These are phyloP conservation scores for Naegleria lovaniensis DNA, from an alignment of 208 protist genomes.

Conservation along the genomic window DNA sequence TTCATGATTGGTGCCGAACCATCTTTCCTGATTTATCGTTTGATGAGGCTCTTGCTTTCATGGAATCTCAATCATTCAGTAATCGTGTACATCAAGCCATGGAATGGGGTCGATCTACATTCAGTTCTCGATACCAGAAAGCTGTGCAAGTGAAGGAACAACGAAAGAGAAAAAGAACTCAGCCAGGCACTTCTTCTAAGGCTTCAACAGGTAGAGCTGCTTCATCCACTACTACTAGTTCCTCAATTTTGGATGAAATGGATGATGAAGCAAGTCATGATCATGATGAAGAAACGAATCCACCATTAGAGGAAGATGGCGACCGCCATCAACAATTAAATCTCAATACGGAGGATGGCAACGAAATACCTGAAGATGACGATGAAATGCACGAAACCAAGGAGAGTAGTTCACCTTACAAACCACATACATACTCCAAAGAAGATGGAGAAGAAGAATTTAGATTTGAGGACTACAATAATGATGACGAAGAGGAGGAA, in stretches of 20 bases:
- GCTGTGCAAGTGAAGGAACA: background rate
- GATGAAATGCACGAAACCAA: too few relatives aligned
- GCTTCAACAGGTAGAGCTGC: too few relatives aligned
- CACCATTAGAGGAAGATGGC: too few relatives aligned
- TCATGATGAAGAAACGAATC: background rate
- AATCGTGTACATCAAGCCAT: background rate
- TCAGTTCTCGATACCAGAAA: background rate
- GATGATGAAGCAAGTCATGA: background rate
- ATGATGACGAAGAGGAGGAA: background rate
- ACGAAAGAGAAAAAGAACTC: constrained; percentile 1
- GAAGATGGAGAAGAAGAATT: constrained; percentile 16
- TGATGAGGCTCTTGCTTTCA: background rate
- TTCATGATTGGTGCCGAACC: background rate
- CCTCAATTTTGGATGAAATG: too few relatives aligned
- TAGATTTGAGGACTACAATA: background rate
- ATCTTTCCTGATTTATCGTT: background rate
- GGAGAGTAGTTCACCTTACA: background rate
- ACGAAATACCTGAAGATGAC: background rate
- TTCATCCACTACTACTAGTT: background rate
- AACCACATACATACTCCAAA: background rate
- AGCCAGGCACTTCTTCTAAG: too few relatives aligned
- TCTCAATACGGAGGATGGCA: background rate
- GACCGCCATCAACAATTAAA: too few relatives aligned
- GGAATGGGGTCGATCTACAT: background rate
- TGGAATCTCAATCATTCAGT: constrained; percentile 1